Conservation (phyloP, 129 eudicot species). For the Calendula officinalis region DNA sequence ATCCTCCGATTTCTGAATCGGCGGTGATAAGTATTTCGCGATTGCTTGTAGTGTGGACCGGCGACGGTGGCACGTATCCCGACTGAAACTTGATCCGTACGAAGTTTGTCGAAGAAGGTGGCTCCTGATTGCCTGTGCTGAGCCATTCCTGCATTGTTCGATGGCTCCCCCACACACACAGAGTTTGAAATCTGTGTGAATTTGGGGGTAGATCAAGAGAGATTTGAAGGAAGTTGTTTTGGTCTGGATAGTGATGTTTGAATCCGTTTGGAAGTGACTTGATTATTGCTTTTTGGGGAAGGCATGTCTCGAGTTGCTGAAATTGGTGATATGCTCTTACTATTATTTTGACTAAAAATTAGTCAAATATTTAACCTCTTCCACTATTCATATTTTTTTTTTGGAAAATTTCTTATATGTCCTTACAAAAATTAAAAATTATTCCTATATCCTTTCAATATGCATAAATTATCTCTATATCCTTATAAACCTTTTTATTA, state of each 20-base stretch:
- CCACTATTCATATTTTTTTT: too few relatives aligned
- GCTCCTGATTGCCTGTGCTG: slow-evolving; percentile 72
- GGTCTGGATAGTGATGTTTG: slow-evolving; percentile 19
- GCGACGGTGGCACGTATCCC: slow-evolving; percentile 45
- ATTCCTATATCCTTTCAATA: too few relatives aligned
- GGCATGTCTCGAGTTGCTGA: slow-evolving; percentile 10
- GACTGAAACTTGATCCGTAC: slow-evolving; percentile 53
- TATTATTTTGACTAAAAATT: slow-evolving; percentile 1
- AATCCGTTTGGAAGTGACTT: slow-evolving; percentile 19
- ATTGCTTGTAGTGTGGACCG: slow-evolving; percentile 35
- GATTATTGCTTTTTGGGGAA: slow-evolving; percentile 13
- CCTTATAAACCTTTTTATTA: too few relatives aligned
- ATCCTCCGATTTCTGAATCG: slow-evolving; percentile 50
- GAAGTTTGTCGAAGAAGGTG: slow-evolving; percentile 35
- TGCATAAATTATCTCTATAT: too few relatives aligned
- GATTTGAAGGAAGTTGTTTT: not conserved
- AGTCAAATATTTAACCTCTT: too few relatives aligned
- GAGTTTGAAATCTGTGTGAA: not conserved
- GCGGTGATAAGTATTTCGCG: slow-evolving; percentile 38
- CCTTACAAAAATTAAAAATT: too few relatives aligned
- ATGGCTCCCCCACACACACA: slow-evolving; percentile 6
- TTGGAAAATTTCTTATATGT: too few relatives aligned
- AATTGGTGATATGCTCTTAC: not conserved
- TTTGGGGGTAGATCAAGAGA: slow-evolving; percentile 13
- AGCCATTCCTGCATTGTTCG: slow-evolving; percentile 72